A percentile compares a stretch with the other conserved stretches of the same genome.
These are phyloP conservation scores for Ogataea populi-albae DNA, from an alignment of 805 yeast genomes.

Conservation along the genomic window DNA sequence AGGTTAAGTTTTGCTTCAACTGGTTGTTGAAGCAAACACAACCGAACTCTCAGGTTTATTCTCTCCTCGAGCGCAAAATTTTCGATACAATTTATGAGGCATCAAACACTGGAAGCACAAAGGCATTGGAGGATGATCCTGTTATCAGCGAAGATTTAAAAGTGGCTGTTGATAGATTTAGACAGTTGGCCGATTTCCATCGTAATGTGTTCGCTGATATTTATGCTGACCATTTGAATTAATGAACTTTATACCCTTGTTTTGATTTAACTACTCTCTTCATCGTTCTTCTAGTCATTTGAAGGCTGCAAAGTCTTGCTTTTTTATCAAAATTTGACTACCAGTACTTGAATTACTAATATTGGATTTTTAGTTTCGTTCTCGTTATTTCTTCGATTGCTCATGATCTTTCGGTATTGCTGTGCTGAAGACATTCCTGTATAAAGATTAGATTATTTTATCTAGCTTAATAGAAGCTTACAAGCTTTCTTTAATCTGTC, in stretches of 20 bases:
- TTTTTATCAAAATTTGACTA: too few relatives aligned
- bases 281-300: too few relatives aligned
- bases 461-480: too few relatives aligned
- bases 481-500: too few relatives aligned
- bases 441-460: too few relatives aligned
- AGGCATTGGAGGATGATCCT: conserved; percentile 23
- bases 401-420: too few relatives aligned
- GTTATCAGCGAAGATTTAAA: conserved; percentile 50
- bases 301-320: too few relatives aligned
- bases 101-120: conserved; percentile 9
- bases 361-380: conserved; percentile 1
- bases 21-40: conserved; percentile 87
- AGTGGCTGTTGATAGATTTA: conserved; percentile 55
- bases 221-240: conserved; percentile 36
- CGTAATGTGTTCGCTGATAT: conserved; percentile 79
- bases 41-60: conserved; percentile 74
- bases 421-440: too few relatives aligned
- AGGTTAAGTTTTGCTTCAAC: conserved; percentile 61
- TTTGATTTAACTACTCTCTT: too few relatives aligned
- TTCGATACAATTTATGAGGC: conserved; percentile 42
- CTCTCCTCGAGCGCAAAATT: conserved; percentile 66
- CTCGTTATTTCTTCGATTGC: too few relatives aligned
- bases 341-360: too few relatives aligned
- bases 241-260: not conserved
- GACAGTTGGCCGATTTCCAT: conserved; percentile 70